These are phyloP conservation scores for Fraxinus baroniana DNA, from an alignment of 305 asterid species.

Conservation along the genomic window DNA sequence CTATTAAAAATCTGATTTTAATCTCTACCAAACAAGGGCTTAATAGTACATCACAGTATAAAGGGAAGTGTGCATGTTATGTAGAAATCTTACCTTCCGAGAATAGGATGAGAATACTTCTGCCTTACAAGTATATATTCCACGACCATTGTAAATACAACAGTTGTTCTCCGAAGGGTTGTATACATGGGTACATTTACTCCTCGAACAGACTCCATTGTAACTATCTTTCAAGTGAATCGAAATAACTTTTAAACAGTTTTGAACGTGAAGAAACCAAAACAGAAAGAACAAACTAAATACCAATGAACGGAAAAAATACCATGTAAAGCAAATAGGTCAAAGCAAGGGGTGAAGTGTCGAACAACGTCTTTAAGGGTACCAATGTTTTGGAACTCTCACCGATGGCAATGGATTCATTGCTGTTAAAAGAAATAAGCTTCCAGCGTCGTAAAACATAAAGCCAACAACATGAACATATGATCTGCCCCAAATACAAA, in stretches of 20 bases:
- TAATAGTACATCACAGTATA: not conserved
- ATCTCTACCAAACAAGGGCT: too few relatives aligned
- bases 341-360: conserved; percentile 61
- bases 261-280: conserved; percentile 3
- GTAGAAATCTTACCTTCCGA: conserved; percentile 61
- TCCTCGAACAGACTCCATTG: conserved; percentile 89
- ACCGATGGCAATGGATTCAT: conserved; percentile 40
- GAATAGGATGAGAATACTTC: conserved; percentile 54
- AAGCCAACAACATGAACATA: conserved; percentile 68
- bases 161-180: conserved; percentile 88
- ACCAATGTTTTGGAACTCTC: conserved; percentile 56
- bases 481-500: conserved; percentile 56
- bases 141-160: conserved; percentile 73
- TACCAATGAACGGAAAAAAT: conserved; percentile 15
- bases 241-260: conserved; percentile 31
- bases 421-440: conserved; percentile 59
- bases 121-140: conserved; percentile 68
- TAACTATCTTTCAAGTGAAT: conserved; percentile 68
- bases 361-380: conserved; percentile 50
- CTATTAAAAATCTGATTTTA: too few relatives aligned
- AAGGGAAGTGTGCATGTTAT: not conserved
- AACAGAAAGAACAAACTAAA: not conserved
- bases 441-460: conserved; percentile 57
- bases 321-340: conserved; percentile 90
- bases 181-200: conserved; percentile 97